Evolutionary conservation across 108 stramenopile species (phyloP), one percentile per base, ranked within the genome.

Genomic region (Skeletonema tropicum): DNA sequence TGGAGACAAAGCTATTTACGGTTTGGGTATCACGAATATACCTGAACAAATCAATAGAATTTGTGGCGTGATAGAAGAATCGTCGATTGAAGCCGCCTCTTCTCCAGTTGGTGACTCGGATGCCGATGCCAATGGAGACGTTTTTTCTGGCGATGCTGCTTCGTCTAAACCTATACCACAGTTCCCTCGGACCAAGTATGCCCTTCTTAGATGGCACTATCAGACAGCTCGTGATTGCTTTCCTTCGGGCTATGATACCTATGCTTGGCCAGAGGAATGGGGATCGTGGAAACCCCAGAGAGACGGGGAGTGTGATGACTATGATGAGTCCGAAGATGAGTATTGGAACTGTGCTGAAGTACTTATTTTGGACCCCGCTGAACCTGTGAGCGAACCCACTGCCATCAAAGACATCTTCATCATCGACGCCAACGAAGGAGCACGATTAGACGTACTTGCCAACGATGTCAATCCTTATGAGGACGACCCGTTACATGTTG

Each of bases 331-430:
- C 23, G 52, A 79, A 23, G 35, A 60, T 6, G 48, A 73, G 33
- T 79, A 73, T 57, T 79, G 60, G 65, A 79, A 79, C 73, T 79
- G 78, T 64, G 78, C 78, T 36, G 78, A 79, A 35, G 60, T 79
- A 7, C 39, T 62, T 13, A 73, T 79, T 29, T 38, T 66, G 36
- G 26, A 42, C 46, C 6, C 26, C 21, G 6, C 14, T 33, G 64
- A 41, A 39, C 4, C 64, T 39, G 21, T 33, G 49, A 74, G 60
- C 35, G 19, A 41, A 11, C 75, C 75, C 3, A 39, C 52, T 23
- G 75, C 75, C 30, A 31, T 62, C 19, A 57, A 66, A 15, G 75
- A 76, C 29, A 38, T 76, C 33, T 60, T 76, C 8, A n/a, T 49
- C 13, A 26, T 76, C 19, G 67, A 66, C 13, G 19, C 32, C 46